Conservation (phyloP, 768 basidiomycete species). For the Pholiota conissans region DNA sequence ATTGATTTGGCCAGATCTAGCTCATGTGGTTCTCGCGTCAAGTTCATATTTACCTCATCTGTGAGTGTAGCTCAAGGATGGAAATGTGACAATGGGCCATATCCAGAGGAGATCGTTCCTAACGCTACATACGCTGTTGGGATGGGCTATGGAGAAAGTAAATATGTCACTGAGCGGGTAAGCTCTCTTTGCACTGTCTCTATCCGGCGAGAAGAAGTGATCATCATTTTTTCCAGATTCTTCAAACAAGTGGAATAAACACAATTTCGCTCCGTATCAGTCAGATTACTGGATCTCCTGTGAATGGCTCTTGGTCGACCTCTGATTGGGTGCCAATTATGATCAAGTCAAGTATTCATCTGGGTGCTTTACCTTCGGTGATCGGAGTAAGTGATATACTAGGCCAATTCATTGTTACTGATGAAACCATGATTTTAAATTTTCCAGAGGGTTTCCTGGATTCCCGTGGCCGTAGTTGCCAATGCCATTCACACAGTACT, state of each 20-base stretch:
- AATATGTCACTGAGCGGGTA: constrained; percentile 34
- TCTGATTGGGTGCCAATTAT: constrained; percentile 40
- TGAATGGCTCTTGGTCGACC: constrained; percentile 36
- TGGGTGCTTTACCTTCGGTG: constrained; percentile 27
- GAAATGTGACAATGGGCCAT: constrained; percentile 21
- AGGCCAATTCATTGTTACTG: no score
- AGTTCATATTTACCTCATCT: constrained; percentile 39
- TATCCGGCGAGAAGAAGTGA: not conserved
- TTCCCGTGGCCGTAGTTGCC: constrained; percentile 26
- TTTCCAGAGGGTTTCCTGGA: constrained; percentile 32
- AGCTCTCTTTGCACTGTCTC: constrained; percentile 3
- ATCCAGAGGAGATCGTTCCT: constrained; percentile 32
- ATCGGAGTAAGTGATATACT: constrained; percentile 22
- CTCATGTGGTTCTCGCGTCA: constrained; percentile 19
- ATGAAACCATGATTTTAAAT: no score
- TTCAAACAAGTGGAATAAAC: constrained; percentile 28
- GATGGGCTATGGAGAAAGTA: constrained; percentile 31
- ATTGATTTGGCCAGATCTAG: constrained; percentile 38
- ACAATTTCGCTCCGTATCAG: constrained; percentile 32
- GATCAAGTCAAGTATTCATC: constrained; percentile 30
- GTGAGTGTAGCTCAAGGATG: constrained; percentile 26
- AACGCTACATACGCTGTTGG: constrained; percentile 26
- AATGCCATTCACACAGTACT: constrained; percentile 6
- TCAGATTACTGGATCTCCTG: constrained; percentile 32
- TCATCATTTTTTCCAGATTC: constrained; percentile 19